phyloP scores from a whole-genome alignment of 225 moss, liverwort and hornwort genomes.

The Lunularia cruciata region DNA sequence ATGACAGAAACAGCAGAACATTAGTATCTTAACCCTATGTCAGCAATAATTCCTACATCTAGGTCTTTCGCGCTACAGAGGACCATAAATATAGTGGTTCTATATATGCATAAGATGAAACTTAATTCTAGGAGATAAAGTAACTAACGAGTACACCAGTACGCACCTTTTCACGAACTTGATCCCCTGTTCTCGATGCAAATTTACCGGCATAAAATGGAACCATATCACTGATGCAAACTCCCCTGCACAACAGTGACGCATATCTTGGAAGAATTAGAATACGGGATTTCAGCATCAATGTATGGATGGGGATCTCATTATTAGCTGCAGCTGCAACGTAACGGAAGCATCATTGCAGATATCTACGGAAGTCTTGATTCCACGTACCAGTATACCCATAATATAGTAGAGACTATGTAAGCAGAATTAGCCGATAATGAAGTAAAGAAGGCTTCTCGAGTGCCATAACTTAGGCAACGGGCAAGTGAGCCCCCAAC shows the following conservation, averaged over 20 bases:
- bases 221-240: conserved; percentile 97
- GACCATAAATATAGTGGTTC: background rate
- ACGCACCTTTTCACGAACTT: conserved; percentile 67
- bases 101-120: too few species aligned
- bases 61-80: too few species aligned
- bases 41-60: too few species aligned
- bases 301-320: too few species aligned
- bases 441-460: conserved; percentile 60
- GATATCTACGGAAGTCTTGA: too few species aligned
- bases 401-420: conserved; percentile 65
- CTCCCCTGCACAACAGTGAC: conserved; percentile 93
- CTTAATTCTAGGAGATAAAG: too few species aligned
- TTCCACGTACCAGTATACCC: conserved; percentile 81
- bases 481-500: conserved; percentile 89
- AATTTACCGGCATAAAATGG: conserved; percentile 88
- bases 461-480: conserved; percentile 58
- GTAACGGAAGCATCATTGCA: too few species aligned
- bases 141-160: background rate
- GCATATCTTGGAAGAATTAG: too few species aligned
- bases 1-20: background rate
- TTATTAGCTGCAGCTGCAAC: too few species aligned
- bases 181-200: conserved; percentile 66
- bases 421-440: conserved; percentile 66
- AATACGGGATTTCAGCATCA: too few species aligned
- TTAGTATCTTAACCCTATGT: too few species aligned